Conservation (phyloP, 208 protist genomes). For the Leishmania tarentolae region DNA sequence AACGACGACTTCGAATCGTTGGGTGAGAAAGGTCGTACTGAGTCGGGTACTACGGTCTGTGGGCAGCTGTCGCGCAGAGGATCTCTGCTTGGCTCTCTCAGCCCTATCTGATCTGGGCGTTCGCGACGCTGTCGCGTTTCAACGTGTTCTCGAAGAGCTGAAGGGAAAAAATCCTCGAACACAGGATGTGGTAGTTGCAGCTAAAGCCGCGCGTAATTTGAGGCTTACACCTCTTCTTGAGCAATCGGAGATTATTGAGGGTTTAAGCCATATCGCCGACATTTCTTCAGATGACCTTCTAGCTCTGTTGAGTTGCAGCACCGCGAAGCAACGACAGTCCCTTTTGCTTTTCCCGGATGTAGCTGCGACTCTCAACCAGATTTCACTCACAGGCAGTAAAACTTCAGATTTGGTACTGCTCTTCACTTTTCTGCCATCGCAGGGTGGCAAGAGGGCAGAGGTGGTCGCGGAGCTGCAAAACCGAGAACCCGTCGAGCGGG, state of each 20-base stretch:
- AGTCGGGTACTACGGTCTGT: conserved; percentile 1
- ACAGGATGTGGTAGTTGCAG: conserved; percentile 15
- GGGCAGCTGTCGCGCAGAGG: conserved; percentile 3
- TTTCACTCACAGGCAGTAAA: not conserved
- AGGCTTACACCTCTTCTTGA: conserved; percentile 19
- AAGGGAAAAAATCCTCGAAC: conserved; percentile 1
- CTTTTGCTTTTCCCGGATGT: conserved; percentile 7
- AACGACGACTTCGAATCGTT: conserved; percentile 3
- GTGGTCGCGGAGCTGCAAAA: conserved; percentile 5
- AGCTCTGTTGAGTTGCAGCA: conserved; percentile 19
- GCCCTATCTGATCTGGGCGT: conserved; percentile 21
- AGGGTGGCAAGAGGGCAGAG: not conserved
- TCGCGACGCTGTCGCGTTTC: conserved; percentile 26
- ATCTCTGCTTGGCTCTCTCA: conserved; percentile 17
- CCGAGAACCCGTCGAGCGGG: conserved; percentile 10
- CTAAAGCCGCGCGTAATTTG: conserved; percentile 19
- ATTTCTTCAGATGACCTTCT: conserved; percentile 15
- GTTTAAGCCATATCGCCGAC: conserved; percentile 2
- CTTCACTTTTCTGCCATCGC: conserved; percentile 12
- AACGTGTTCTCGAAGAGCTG: conserved; percentile 18
- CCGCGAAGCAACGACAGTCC: conserved; percentile 13
- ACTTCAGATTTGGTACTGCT: conserved; percentile 19
- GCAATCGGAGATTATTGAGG: conserved; percentile 5
- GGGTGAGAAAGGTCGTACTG: conserved; percentile 6
- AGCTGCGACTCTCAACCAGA: not conserved